Conservation (phyloP, 495 filamentous ascomycete genomes). For the Friedmanniomyces simplex region DNA sequence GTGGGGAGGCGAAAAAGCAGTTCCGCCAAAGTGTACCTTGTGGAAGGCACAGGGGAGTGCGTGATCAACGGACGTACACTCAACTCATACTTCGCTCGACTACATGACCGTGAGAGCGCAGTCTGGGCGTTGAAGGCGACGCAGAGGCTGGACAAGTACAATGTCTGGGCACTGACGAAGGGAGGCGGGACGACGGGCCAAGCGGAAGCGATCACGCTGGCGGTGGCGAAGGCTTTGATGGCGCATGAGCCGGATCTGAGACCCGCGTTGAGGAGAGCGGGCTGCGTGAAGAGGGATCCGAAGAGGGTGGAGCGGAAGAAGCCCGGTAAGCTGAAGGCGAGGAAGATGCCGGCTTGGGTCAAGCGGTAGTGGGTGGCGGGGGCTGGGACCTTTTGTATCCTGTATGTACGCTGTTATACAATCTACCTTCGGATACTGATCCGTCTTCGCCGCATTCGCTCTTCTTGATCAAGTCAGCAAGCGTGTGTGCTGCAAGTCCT, state of each 20-base stretch:
- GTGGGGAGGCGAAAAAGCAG: constrained; percentile 79
- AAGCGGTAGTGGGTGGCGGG: constrained; percentile 54
- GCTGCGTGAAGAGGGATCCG: constrained; percentile 81
- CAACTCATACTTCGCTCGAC: constrained; percentile 63
- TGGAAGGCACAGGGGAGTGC: constrained; percentile 86
- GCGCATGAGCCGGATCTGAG: constrained; percentile 87
- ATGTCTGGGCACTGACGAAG: constrained; percentile 73
- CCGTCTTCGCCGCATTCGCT: no score
- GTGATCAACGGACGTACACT: constrained; percentile 80
- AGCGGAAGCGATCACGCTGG: constrained; percentile 89
- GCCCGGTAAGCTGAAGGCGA: constrained; percentile 84
- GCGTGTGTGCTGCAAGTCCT: no score
- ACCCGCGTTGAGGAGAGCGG: constrained; percentile 76
- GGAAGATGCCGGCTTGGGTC: constrained; percentile 98
- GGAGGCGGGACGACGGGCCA: constrained; percentile 92
- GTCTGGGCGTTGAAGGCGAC: constrained; percentile 81
- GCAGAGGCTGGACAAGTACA: constrained; percentile 86
- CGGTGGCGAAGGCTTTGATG: constrained; percentile 76
- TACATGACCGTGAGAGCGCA: constrained; percentile 92
- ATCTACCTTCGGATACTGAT: no score
- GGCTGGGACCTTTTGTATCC: no score
- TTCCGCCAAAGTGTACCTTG: constrained; percentile 69
- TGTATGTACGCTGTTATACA: no score
- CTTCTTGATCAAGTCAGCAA: no score
- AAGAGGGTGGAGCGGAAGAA: constrained; percentile 97